Base-by-base conservation (phyloP, 2,329 filamentous ascomycete species). In the Xylariaceae sp. region DNA sequence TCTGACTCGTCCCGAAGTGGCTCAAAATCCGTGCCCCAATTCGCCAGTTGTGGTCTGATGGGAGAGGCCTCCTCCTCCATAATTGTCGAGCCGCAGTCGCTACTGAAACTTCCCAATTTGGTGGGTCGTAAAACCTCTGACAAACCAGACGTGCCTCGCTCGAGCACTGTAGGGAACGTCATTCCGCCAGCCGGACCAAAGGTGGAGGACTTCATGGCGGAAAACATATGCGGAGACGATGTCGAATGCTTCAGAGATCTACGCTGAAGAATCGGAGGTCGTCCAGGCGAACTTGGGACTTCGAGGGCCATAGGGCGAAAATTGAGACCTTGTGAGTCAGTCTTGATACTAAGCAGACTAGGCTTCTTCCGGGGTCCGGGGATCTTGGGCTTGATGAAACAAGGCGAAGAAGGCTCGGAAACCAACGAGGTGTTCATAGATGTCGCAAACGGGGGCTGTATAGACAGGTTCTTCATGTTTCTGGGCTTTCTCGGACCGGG, bases 401-500 rank as follows among this genome's bases (percentile, higher is more conserved):
- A 85, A 3, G 88, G 88, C 2, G 88, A 90, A 1, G 84, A 80
- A 5, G 89, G 88, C 47, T 89, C 88, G 0, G 86, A 85, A 9
- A 81, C 77, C 56, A 83, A 74, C 8, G 78, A 74, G 65, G 81
- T 72, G 68, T 80, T 75, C 7, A 79, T 74, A 44, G 76, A 75
- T 52, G 74, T 70, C 9, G 74, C 74, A 52, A 81, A 78, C 0
- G 78, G 87, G 56, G 81, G 85, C 68, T 92, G 89, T 51, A 94
- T 89, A 1, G 88, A 92, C 3, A 94, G 80, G 45, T 89, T 89
- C 75, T 94, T 94, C 75, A 92, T 87, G 70, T 94, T 94, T 59
- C 89, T 86, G n/a, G 83, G 81, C 68, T 88, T 87, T 67, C 88
- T 82, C 0, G 87, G 87, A 2, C 85, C 85, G 6, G 87, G 86